These are phyloP conservation scores for Centella asiatica DNA, from an alignment of 129 eudicot species.

Conservation along the genomic window DNA sequence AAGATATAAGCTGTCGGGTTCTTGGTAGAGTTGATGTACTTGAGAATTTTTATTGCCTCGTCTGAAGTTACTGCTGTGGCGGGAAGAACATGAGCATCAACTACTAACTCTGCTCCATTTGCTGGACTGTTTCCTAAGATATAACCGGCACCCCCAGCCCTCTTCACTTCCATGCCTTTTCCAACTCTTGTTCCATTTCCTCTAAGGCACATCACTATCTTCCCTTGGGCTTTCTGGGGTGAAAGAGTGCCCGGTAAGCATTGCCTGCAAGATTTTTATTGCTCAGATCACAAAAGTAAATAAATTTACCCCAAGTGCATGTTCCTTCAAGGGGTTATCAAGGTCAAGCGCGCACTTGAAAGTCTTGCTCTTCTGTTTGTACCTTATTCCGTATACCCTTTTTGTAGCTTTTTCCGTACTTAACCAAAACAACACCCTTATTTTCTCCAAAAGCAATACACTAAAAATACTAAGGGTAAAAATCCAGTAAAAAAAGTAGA, in stretches of 20 bases:
- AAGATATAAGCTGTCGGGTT: conserved; percentile 36
- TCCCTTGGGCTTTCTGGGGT: conserved; percentile 61
- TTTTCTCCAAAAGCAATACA: too few species aligned
- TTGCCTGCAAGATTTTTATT: conserved; percentile 48
- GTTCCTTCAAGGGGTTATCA: too few species aligned
- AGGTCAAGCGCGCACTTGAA: too few species aligned
- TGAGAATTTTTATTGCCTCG: conserved; percentile 40
- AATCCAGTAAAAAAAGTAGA: neutral
- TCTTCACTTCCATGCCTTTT: conserved; percentile 72
- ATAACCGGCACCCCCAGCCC: conserved; percentile 85
- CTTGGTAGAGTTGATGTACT: conserved; percentile 51
- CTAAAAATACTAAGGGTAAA: too few species aligned
- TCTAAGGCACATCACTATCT: conserved; percentile 71
- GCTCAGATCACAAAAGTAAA: conserved; percentile 4
- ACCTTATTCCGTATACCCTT: too few species aligned
- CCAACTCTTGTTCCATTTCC: conserved; percentile 86
- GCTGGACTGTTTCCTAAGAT: conserved; percentile 59
- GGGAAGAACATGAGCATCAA: conserved; percentile 80
- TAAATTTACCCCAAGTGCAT: too few species aligned
- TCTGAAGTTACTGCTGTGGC: conserved; percentile 61
- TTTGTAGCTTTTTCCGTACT: too few species aligned
- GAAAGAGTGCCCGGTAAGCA: conserved; percentile 75
- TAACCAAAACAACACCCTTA: too few species aligned
- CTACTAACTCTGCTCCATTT: conserved; percentile 60
- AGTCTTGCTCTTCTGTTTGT: too few species aligned